Base-by-base conservation (phyloP, 176 grass and related monocot species). In the Lolium perenne region DNA sequence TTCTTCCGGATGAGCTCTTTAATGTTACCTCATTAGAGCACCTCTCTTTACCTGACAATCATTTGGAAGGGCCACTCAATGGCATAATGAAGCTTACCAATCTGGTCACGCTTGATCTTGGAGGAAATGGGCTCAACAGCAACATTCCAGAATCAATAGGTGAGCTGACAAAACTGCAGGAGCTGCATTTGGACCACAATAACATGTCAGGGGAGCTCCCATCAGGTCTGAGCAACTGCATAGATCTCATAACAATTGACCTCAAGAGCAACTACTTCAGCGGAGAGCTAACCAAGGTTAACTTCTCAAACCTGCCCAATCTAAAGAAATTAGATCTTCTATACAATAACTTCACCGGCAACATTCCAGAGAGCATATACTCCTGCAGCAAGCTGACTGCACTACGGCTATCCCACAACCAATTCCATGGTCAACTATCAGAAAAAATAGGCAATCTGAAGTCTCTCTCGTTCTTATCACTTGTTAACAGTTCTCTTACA, bases 281-380 rank as follows among this genome's bases (percentile, higher is more conserved):
- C 3, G 90, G 90, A 15, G 35, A 91, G 0, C 86, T 91, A 0
- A 13, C 15, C 1, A 79, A n/a, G 57, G 38, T 91, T 63, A 73
- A 91, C 12, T 91, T 91, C 72, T 17, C 25, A 35, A 66, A 16
- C 26, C 13, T 66, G 13, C 25, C 63, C 1, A 66, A 66, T 66
- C 63, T 66, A 38, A 35, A 16, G 5, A 38, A 35, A 38, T 38
- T 66, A 38, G 63, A 66, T 32, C 63, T 66, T 13, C 40, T 91
- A 2, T 41, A 26, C 43, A 91, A 87, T 32, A 77, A 58, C 12
- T 83, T 89, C 83, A 83, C 54, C 6, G 64, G 83, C 3, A 78
- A 7, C 25, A 16, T 92, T 73, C 83, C 83, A 50, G 78, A 89
- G 16, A 92, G 66, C 50, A 71, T 92, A 14, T 92, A 92, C 59